Percentiles rank a stretch among this genome's conserved stretches.
Conservation (phyloP, 139 green algal genomes). For the Micractinium conductrix region DNA sequence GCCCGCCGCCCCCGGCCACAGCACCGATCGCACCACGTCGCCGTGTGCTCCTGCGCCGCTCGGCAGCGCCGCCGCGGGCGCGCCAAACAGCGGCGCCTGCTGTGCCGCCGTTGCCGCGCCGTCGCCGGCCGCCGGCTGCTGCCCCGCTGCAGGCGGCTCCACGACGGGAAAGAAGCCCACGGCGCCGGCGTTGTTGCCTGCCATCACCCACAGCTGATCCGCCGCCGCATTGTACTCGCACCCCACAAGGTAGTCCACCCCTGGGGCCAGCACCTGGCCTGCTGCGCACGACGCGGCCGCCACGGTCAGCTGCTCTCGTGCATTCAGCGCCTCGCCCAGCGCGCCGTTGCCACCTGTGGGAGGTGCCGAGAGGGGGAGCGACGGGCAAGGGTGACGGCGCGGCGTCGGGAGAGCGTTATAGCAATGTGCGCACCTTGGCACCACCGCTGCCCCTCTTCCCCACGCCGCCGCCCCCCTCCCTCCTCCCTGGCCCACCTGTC, state of each 20-base stretch:
- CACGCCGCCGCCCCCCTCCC: not conserved
- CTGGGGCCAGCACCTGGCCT: constrained; percentile 12
- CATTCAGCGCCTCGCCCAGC: constrained; percentile 60
- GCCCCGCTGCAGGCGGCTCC: constrained; percentile 35
- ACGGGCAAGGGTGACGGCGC: not conserved
- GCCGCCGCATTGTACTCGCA: constrained; percentile 65
- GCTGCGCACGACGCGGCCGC: constrained; percentile 6
- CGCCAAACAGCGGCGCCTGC: constrained; percentile 37
- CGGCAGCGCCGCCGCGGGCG: constrained; percentile 52
- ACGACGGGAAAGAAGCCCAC: constrained; percentile 67
- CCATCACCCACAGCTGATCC: constrained; percentile 60
- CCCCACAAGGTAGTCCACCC: constrained; percentile 70
- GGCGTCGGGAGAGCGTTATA: no score
- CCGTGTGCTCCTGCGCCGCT: constrained; percentile 57
- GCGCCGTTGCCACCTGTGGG: constrained; percentile 48
- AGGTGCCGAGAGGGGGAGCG: no score
- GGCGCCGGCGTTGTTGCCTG: constrained; percentile 59
- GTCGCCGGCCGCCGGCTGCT: not conserved
- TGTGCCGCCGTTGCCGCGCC: constrained; percentile 20
- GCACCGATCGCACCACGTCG: constrained; percentile 67
- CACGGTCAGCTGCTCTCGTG: constrained; percentile 42
- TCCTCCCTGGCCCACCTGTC: constrained; percentile 33
- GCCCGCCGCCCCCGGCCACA: constrained; percentile 48
- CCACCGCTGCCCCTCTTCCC: not conserved
- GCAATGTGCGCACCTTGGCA: no score